phyloP scores from a whole-genome alignment of 2,329 filamentous ascomycete genomes.

The Zymoseptoria passerinii region DNA sequence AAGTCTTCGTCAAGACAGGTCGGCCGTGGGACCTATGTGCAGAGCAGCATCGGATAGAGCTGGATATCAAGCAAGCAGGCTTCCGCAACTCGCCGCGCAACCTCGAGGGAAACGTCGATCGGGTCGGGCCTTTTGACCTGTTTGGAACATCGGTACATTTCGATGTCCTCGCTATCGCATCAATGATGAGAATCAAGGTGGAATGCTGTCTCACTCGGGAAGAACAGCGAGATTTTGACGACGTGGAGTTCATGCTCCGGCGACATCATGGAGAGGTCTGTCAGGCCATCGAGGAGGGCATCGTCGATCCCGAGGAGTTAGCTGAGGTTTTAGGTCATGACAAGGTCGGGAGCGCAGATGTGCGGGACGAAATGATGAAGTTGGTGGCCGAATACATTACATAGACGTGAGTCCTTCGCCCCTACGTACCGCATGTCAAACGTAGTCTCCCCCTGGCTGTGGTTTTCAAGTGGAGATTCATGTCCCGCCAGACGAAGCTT shows the following conservation, averaged over 20 bases:
- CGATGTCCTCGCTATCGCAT: constrained; percentile 3
- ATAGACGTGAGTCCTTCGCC: not conserved
- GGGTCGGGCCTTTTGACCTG: constrained; percentile 3
- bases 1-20: constrained; percentile 7
- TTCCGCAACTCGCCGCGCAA: constrained; percentile 1
- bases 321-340: not conserved
- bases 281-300: not conserved
- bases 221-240: constrained; percentile 5
- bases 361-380: not conserved
- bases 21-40: constrained; percentile 1
- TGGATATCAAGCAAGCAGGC: constrained; percentile 8
- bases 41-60: constrained; percentile 3
- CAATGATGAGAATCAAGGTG: constrained; percentile 6
- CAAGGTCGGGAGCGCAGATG: not conserved
- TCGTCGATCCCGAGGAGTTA: not conserved
- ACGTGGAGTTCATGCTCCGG: constrained; percentile 3
- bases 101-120: constrained; percentile 1
- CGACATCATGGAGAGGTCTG: not conserved
- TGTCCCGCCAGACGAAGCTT: not conserved
- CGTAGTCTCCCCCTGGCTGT: not conserved
- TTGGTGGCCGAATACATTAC: not conserved
- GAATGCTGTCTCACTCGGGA: constrained; percentile 5
- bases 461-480: not conserved
- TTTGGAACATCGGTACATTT: constrained; percentile 3
- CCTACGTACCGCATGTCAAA: not conserved